Conservation (phyloP, 176 grass and related monocot species). For the Juncus inflexus region DNA sequence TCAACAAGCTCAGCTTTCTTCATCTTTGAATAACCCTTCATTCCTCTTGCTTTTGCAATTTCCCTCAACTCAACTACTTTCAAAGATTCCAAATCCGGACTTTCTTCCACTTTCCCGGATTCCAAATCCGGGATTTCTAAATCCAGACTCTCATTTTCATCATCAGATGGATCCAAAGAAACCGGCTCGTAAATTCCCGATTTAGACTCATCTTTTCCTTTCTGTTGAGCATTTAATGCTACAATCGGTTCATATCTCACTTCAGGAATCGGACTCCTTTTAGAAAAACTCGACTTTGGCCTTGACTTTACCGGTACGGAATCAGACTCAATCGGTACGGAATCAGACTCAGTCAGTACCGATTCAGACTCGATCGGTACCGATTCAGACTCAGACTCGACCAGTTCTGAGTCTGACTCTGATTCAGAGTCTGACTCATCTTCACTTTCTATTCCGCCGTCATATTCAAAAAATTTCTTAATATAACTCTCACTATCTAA, state of each 20-base stretch:
- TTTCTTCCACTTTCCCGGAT: background rate
- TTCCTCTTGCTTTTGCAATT: conserved; percentile 57
- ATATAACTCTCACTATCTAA: too few species aligned
- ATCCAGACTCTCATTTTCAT: conserved; percentile 34
- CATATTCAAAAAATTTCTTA: too few species aligned
- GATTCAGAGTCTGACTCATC: conserved; percentile 23
- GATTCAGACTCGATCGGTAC: too few species aligned
- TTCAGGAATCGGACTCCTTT: conserved; percentile 55
- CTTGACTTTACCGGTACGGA: conserved; percentile 29
- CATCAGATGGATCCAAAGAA: conserved; percentile 21
- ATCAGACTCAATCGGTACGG: conserved; percentile 10
- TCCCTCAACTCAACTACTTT: conserved; percentile 58
- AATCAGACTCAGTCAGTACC: too few species aligned
- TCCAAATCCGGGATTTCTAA: conserved; percentile 28
- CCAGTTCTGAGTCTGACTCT: background rate
- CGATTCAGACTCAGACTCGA: too few species aligned
- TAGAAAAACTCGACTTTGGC: conserved; percentile 41
- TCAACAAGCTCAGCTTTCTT: conserved; percentile 63
- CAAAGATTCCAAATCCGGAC: conserved; percentile 42
- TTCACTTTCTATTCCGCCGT: too few species aligned
- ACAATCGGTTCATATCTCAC: conserved; percentile 52
- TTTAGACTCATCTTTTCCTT: conserved; percentile 21
- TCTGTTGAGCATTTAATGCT: conserved; percentile 29
- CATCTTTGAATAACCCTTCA: conserved; percentile 74
- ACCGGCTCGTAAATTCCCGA: conserved; percentile 21